Percentiles rank a stretch among this genome's conserved stretches.
phyloP scores from a whole-genome alignment of 371 early-diverging fungal genomes.

The Thermomucor indicae-seudaticae region DNA sequence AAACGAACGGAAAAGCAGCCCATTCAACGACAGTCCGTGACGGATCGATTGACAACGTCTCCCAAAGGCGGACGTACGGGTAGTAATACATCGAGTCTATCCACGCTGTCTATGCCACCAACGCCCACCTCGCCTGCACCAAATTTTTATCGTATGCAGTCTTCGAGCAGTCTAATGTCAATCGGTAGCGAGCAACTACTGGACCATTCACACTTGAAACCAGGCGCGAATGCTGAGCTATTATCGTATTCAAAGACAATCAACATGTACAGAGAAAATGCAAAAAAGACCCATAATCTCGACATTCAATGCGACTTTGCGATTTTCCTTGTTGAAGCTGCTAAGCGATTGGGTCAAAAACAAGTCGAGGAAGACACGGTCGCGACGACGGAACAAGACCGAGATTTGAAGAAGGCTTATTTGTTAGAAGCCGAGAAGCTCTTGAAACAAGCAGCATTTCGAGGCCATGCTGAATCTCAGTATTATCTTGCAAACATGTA shows the following conservation, averaged over 20 bases:
- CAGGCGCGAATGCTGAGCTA: slow-evolving; percentile 55
- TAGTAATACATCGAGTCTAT: slow-evolving; percentile 4
- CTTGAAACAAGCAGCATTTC: slow-evolving; percentile 45
- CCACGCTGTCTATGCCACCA: slow-evolving; percentile 1
- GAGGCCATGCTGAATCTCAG: slow-evolving; percentile 58
- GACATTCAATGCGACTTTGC: slow-evolving; percentile 78
- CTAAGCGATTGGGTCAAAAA: slow-evolving; percentile 31
- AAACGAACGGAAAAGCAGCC: slow-evolving; percentile 3
- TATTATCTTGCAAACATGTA: slow-evolving; percentile 60
- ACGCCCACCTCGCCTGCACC: background rate
- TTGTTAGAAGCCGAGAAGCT: slow-evolving; percentile 54
- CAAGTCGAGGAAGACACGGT: background rate
- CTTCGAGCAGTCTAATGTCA: slow-evolving; percentile 7
- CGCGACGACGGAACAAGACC: background rate
- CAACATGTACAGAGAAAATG: slow-evolving; percentile 74
- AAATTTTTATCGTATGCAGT: slow-evolving; percentile 4
- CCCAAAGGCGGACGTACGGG: background rate
- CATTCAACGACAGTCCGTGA: background rate
- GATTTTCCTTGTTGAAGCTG: slow-evolving; percentile 60
- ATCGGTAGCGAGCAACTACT: slow-evolving; percentile 25
- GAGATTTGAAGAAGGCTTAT: slow-evolving; percentile 14
- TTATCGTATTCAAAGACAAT: slow-evolving; percentile 65
- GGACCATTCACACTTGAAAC: slow-evolving; percentile 57
- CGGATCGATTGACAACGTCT: background rate
- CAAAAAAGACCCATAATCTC: slow-evolving; percentile 71